These are phyloP conservation scores for Xylaria telfairii DNA, from an alignment of 495 filamentous ascomycete genomes.

Conservation along the genomic window DNA sequence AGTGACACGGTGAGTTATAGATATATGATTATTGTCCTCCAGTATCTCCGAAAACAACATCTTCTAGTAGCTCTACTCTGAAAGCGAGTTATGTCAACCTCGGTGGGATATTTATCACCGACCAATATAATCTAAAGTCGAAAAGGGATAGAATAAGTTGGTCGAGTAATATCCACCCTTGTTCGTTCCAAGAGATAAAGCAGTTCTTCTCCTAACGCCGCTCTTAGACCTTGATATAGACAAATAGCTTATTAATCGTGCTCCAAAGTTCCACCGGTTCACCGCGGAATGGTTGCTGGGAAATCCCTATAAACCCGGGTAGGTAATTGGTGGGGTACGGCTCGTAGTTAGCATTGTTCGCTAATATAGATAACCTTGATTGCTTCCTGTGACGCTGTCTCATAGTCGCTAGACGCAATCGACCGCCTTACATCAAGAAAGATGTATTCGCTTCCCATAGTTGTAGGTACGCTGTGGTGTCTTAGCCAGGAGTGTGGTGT, in stretches of 20 bases:
- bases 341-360: no score
- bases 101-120: background rate
- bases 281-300: background rate
- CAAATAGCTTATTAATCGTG: background rate
- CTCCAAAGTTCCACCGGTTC: background rate
- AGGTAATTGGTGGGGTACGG: background rate
- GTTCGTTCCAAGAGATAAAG: background rate
- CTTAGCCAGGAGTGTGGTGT: background rate
- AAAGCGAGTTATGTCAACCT: background rate
- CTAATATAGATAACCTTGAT: background rate
- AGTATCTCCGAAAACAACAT: background rate
- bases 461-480: background rate
- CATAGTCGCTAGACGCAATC: no score
- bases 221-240: background rate
- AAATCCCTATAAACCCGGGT: background rate
- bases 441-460: no score
- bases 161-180: background rate
- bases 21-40: background rate
- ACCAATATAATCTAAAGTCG: background rate
- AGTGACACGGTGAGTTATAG: background rate
- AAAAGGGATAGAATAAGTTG: background rate
- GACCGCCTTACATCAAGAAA: no score
- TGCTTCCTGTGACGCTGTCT: background rate
- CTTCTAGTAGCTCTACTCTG: background rate
- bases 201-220: background rate